phyloP scores from a whole-genome alignment of 1,139 yeast species.

The Geotrichum histeridarum region DNA sequence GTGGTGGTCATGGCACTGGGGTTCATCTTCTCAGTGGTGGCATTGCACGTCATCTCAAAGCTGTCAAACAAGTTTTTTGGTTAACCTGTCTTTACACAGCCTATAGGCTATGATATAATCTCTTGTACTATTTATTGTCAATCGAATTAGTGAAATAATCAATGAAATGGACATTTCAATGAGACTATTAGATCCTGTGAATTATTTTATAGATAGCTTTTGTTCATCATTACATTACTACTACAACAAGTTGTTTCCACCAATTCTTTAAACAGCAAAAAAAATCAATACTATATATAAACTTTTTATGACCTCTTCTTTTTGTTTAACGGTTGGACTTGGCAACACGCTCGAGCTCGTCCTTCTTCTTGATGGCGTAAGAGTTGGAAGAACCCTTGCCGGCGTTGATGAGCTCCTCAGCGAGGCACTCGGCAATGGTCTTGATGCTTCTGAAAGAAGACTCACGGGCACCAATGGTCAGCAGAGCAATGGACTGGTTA shows the following conservation, averaged over 20 bases:
- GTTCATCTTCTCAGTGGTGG: slow-evolving; percentile 89
- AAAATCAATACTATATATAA: slow-evolving; percentile 7
- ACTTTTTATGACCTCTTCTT: neutral
- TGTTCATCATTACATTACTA: slow-evolving; percentile 1
- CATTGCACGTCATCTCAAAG: slow-evolving; percentile 88
- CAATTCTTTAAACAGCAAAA: slow-evolving; percentile 6
- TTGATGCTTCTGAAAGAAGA: slow-evolving; percentile 99
- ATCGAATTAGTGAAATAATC: too few relatives aligned
- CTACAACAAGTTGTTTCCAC: neutral
- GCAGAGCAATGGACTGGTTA: slow-evolving; percentile 96
- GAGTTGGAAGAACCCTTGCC: slow-evolving; percentile 99
- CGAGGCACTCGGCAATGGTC: slow-evolving; percentile 99
- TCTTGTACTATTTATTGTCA: too few relatives aligned
- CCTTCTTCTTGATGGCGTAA: slow-evolving; percentile 99
- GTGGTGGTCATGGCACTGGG: slow-evolving; percentile 94
- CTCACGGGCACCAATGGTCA: slow-evolving; percentile 99
- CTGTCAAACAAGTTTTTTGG: slow-evolving; percentile 46
- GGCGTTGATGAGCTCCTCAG: slow-evolving; percentile 99
- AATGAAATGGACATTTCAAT: too few relatives aligned
- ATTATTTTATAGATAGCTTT: neutral
- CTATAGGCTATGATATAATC: too few relatives aligned
- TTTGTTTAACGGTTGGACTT: slow-evolving; percentile 94
- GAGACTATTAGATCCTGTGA: too few relatives aligned
- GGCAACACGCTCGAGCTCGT: slow-evolving; percentile 99
- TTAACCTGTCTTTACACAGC: neutral